Base-by-base conservation (phyloP, 805 yeast genomes). In the Candida dendrica region DNA sequence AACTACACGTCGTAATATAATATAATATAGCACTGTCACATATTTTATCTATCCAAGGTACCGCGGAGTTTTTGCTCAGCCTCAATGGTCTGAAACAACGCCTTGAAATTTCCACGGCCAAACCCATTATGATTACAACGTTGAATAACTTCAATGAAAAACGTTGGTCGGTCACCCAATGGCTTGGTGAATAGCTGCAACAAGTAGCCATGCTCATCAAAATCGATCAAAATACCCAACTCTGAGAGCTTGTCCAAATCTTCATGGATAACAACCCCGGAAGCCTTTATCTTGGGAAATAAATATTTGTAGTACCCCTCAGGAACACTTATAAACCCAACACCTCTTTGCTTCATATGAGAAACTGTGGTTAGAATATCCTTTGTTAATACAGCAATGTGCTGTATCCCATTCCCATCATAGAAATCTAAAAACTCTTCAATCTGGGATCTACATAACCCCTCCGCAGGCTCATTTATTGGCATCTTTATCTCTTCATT, bases 51-150 rank as follows among this genome's bases (percentile, higher is more conserved):
- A n/a, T n/a, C n/a, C n/a, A n/a, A 22, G 14, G 86, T 86, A 1
- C 95, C 95, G 40, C 95, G 73, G 39, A 61, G 54, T 43, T 59
- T 68, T 58, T 87, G 95, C 49, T 85, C 90, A n/a, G 71, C 70
- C 58, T 87, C 96, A 43, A 87, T 78, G 6, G 84, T 76, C 55
- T 86, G 90, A 55, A 84, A 87, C 32, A 88, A 64, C 0, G 93
- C 84, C 57, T 79, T 83, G 65, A 87, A 87, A 46, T 89, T 87
- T 2, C 95, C 95, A 39, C 88, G 88, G 1, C 95, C 96, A 61
- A 87, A 87, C 0, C 96, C 96, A 46, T 81, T 73, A 57, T 84
- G 90, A 53, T 84, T 82, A 51, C 72, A 69, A 46, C 95, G 72
- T 61, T 87, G 93, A 47, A 87, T 87, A 19, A 87, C 72, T 59